Percentiles rank a stretch among this genome's conserved stretches.
phyloP scores from a whole-genome alignment of 176 grass and related monocot genomes.

The Musa schizocarpa region DNA sequence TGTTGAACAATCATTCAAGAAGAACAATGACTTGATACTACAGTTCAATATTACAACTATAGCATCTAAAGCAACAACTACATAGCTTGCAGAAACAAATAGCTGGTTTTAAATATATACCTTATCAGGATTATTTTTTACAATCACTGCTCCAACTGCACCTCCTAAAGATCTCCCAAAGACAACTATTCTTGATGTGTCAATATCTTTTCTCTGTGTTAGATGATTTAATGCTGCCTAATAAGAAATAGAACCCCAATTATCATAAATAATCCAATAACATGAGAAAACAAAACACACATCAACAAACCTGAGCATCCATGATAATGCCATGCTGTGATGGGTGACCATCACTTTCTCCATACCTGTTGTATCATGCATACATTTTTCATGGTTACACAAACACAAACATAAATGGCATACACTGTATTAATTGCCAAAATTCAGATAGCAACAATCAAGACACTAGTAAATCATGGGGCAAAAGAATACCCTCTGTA shows the following conservation, averaged over 20 bases:
- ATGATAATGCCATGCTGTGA: slow-evolving; percentile 91
- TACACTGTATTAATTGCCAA: not conserved
- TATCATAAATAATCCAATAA: not conserved
- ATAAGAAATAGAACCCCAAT: slow-evolving; percentile 10
- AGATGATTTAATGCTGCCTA: slow-evolving; percentile 98
- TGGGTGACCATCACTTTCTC: slow-evolving; percentile 90
- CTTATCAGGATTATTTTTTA: slow-evolving; percentile 94
- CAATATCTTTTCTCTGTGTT: slow-evolving; percentile 79
- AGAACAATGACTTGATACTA: not conserved
- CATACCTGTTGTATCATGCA: slow-evolving; percentile 51
- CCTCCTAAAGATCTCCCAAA: slow-evolving; percentile 99
- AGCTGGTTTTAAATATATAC: slow-evolving; percentile 20
- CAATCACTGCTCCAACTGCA: slow-evolving; percentile 86
- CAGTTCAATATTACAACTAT: not conserved
- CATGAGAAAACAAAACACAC: not conserved
- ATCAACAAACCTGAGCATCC: slow-evolving; percentile 74
- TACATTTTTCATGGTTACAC: not conserved
- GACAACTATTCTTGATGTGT: slow-evolving; percentile 82
- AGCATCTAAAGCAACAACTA: not conserved
- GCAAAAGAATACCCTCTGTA: slow-evolving; percentile 75
- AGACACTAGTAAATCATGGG: not conserved
- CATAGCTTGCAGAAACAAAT: not conserved
- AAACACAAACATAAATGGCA: slow-evolving; percentile 2
- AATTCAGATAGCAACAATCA: not conserved
- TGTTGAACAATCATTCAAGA: not conserved